Evolutionary conservation across 768 basidiomycete genomes (phyloP).

Genomic region (Porpolomopsis calyptriformis): DNA sequence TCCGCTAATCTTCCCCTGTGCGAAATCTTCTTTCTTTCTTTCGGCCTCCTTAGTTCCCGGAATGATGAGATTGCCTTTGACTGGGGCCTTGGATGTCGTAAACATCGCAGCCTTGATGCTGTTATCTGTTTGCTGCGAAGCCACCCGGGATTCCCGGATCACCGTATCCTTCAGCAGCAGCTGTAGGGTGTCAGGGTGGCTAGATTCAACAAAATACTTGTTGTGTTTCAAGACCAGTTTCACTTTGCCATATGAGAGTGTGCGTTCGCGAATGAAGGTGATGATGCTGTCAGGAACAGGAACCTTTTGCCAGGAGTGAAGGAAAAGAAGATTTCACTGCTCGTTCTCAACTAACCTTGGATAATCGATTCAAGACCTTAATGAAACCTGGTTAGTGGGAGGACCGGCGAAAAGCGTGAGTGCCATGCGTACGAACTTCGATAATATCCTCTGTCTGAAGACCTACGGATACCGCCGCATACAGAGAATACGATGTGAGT

Average conservation of each 20-base stretch:
- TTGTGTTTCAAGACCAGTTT: slow-evolving; percentile 97
- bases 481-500: slow-evolving; percentile 93
- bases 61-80: slow-evolving; percentile 73
- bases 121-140: slow-evolving; percentile 56
- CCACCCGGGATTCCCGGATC: slow-evolving; percentile 76
- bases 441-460: slow-evolving; percentile 97
- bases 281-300: slow-evolving; percentile 85
- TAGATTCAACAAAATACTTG: slow-evolving; percentile 94
- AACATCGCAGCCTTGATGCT: slow-evolving; percentile 69
- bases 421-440: slow-evolving; percentile 54
- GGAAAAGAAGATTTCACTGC: slow-evolving; percentile 1
- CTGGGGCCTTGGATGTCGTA: slow-evolving; percentile 74
- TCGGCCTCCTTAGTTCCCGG: slow-evolving; percentile 75
- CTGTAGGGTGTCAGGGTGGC: slow-evolving; percentile 88
- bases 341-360: slow-evolving; percentile 42
- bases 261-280: slow-evolving; percentile 83
- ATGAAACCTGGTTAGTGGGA: slow-evolving; percentile 22
- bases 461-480: slow-evolving; percentile 97
- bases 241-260: slow-evolving; percentile 94
- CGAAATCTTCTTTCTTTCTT: slow-evolving; percentile 47
- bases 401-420: slow-evolving; percentile 12
- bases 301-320: slow-evolving; percentile 40
- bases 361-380: slow-evolving; percentile 70
- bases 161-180: slow-evolving; percentile 74
- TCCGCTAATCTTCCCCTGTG: slow-evolving; percentile 19